Evolutionary conservation across 2,329 filamentous ascomycete species (phyloP).

Genomic region (Setomelanomma holmii): DNA sequence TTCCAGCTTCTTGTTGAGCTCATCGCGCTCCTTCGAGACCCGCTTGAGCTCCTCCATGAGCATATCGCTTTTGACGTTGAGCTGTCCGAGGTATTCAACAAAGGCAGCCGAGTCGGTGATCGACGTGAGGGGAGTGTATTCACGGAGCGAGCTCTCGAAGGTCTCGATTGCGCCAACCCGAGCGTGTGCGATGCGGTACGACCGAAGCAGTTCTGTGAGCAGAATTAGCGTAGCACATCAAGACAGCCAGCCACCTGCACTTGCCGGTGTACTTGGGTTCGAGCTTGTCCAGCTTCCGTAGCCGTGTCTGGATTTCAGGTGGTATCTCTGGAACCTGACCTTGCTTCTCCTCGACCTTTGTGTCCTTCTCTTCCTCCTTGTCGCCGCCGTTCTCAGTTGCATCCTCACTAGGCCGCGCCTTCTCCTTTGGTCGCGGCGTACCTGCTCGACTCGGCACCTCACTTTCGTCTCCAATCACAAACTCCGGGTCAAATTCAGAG

Average conservation of each 20-base stretch:
- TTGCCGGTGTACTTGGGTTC: constrained; percentile 84
- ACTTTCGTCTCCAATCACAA: constrained; percentile 85
- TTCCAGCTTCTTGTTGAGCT: constrained; percentile 77
- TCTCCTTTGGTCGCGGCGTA: constrained; percentile 63
- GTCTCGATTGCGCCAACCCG: constrained; percentile 87
- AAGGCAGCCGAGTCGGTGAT: constrained; percentile 85
- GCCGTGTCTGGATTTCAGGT: constrained; percentile 74
- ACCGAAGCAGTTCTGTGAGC: constrained; percentile 79
- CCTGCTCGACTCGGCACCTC: constrained; percentile 66
- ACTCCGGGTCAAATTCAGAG: constrained; percentile 84
- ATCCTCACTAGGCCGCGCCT: constrained; percentile 36
- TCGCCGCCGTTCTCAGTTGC: constrained; percentile 31
- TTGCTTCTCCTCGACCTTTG: constrained; percentile 35
- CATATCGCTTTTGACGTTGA: constrained; percentile 88
- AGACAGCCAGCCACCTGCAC: constrained; percentile 4
- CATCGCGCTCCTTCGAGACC: constrained; percentile 81
- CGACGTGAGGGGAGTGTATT: constrained; percentile 89
- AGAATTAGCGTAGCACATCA: constrained; percentile 18
- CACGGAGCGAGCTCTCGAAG: constrained; percentile 88
- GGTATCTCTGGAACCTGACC: constrained; percentile 65
- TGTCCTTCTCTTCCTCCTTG: constrained; percentile 41
- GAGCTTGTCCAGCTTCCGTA: constrained; percentile 88
- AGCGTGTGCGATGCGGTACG: constrained; percentile 89
- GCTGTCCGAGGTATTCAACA: constrained; percentile 87
- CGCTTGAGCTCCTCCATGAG: constrained; percentile 91